Evolutionary conservation across 2,329 filamentous ascomycete genomes (phyloP), one percentile per base, ranked within the genome.

Genomic region (Sordariomycetes sp.): DNA sequence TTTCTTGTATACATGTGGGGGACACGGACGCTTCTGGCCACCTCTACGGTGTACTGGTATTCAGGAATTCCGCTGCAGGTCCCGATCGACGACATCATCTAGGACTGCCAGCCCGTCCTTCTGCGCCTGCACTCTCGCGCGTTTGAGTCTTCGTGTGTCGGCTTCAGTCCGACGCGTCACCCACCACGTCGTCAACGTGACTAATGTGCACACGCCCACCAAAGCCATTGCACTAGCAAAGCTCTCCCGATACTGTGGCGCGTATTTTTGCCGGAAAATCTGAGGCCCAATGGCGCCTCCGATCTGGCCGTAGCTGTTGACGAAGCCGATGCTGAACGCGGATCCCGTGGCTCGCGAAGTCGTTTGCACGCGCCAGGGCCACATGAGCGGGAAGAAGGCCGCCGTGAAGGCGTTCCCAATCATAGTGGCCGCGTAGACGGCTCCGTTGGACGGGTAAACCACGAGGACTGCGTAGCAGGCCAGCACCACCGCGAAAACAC

Each of bases 281-380:
- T 69, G 64, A 8, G 64, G 59, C 0, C 63, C 65, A 9, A 68
- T 55, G 2, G 63, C 63, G 12, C 62, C 64, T 4, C 65, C 66
- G 14, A 70, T 65, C 39, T 69, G 64, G 0, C 64, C 65, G 41
- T 68, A 66, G 36, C 58, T 64, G 40, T 68, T 68, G 33, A 66
- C 63, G 34, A 69, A 70, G 1, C 59, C 65, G 35, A 70, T 66
- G 3, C 61, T 57, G 43, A 70, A 70, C 1, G 66, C 66, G 0
- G 66, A 67, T 1, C 65, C 66, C 0, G 66, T 70, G 2, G 66
- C 59, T 4, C 61, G 42, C 29, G 50, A 54, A 0, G 59, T 68
- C 3, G 63, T 67, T 46, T 66, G 64, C 0, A 66, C 63, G 4
- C 66, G 58, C 66, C 66, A 69, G 9, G 66, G 65, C 66, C 66